Conservation (phyloP, 805 yeast species). For the Yarrowia sp. region DNA sequence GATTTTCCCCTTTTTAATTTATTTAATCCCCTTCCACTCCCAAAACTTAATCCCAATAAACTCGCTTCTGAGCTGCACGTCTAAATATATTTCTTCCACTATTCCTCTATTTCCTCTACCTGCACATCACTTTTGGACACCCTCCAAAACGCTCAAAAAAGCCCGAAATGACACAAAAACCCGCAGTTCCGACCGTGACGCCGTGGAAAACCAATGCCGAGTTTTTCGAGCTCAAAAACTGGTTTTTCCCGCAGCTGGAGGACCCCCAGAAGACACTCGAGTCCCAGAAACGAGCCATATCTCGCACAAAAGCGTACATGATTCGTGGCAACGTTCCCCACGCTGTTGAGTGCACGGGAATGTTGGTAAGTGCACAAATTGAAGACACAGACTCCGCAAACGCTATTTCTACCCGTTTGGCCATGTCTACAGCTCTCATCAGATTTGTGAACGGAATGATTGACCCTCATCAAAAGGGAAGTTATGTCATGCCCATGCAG, state of each 20-base stretch:
- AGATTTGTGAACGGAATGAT: slow-evolving; percentile 21
- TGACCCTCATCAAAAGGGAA: slow-evolving; percentile 18
- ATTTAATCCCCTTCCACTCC: too few species aligned
- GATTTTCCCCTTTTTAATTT: too few species aligned
- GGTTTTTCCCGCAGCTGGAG: not conserved
- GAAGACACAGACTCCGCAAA: not conserved
- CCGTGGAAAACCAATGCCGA: not conserved
- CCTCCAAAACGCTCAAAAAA: not conserved
- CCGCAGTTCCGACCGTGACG: not conserved
- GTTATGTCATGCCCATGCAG: slow-evolving; percentile 7
- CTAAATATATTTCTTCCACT: not conserved
- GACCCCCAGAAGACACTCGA: not conserved
- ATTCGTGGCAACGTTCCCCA: slow-evolving; percentile 5
- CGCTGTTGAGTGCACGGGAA: slow-evolving; percentile 5
- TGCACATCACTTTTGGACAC: too few species aligned
- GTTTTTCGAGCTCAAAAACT: not conserved
- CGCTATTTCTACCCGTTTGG: not conserved
- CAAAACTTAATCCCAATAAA: too few species aligned
- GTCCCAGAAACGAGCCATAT: not conserved
- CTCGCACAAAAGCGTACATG: slow-evolving; percentile 5
- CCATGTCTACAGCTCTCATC: slow-evolving; percentile 9
- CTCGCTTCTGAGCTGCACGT: too few species aligned
- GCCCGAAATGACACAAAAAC: not conserved
- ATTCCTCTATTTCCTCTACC: too few species aligned
- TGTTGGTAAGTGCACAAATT: not conserved